These are phyloP conservation scores for Cystofilobasidium capitatum DNA, from an alignment of 768 basidiomycete genomes.

Conservation along the genomic window DNA sequence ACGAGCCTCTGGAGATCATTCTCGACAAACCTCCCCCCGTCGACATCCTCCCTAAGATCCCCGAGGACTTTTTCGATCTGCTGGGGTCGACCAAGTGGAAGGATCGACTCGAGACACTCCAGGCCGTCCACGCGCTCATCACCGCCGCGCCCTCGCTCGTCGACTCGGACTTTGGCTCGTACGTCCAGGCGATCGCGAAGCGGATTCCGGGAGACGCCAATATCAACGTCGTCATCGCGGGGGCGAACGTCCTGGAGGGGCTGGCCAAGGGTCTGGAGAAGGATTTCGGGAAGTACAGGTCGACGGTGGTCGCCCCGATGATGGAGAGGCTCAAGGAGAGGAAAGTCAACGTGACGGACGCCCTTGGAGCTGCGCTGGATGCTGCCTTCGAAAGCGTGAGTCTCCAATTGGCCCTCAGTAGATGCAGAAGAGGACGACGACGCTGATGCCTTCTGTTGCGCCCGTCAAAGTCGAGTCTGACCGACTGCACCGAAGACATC, in stretches of 20 bases:
- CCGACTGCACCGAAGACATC: slow-evolving; percentile 75
- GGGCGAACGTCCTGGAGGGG: slow-evolving; percentile 72
- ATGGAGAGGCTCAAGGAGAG: slow-evolving; percentile 87
- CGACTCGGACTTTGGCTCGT: slow-evolving; percentile 67
- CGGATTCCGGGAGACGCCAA: slow-evolving; percentile 85
- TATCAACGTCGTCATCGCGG: slow-evolving; percentile 85
- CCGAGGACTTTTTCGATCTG: slow-evolving; percentile 59
- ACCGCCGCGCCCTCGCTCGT: slow-evolving; percentile 63
- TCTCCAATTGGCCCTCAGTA: not conserved
- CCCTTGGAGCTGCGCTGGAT: slow-evolving; percentile 76
- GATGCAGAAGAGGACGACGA: not conserved
- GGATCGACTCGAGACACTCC: slow-evolving; percentile 77
- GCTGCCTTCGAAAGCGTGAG: slow-evolving; percentile 74
- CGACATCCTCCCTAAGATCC: slow-evolving; percentile 65
- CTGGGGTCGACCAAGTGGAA: slow-evolving; percentile 96
- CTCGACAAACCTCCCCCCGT: slow-evolving; percentile 52
- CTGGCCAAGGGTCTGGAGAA: slow-evolving; percentile 71
- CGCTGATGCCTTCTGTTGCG: not conserved
- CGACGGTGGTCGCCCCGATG: slow-evolving; percentile 62
- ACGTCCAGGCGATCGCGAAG: slow-evolving; percentile 63
- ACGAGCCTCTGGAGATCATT: slow-evolving; percentile 44
- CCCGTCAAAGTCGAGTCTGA: slow-evolving; percentile 56
- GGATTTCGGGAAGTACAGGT: slow-evolving; percentile 64
- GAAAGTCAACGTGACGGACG: slow-evolving; percentile 80
- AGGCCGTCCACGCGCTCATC: slow-evolving; percentile 65